Base-by-base conservation (phyloP, 768 basidiomycete genomes). In the Naganishia onofrii region DNA sequence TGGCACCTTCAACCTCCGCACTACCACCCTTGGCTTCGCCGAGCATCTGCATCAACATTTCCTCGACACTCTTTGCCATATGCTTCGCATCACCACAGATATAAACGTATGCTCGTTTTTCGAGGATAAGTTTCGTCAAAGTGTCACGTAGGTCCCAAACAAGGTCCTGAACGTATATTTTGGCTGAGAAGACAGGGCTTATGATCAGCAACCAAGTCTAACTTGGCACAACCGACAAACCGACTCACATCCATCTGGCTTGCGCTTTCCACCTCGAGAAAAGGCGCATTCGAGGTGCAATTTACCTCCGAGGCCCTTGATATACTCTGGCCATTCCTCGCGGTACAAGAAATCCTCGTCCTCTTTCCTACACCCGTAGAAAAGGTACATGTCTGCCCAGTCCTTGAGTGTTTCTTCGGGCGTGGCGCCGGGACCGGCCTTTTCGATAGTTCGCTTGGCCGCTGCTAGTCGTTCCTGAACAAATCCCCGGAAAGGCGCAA, bases 401-500 rank as follows among this genome's bases (percentile, higher is more conserved):
- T 97, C 94, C 15, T 87, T 87, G 72, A 99, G 88, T 12, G 65
- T 57, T 36, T 65, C 36, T 44, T 68, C 60, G 0, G 71, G 57
- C 8, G 55, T 71, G 7, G 91, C 94, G 70, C 94, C 91, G 10
- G 89, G 86, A 9, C 95, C 95, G 76, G 94, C 94, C 86, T 97
- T 97, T 76, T 94, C 94, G 67, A 93, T 85, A 0, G 93, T 91
- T 71, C 93, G 92, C 71, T 91, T 90, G 15, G 94, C 96, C 36
- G 98, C 88, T 12, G 93, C 93, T 52, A 99, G 89, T 74, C 96
- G 92, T 80, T 99, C 96, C 82, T 99, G 96, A 10, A 98, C 87
- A 82, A 99, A 99, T 1, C 95, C 96, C 71, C 96, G 91, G 91
- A 99, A 99, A 10, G 96, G 96, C 55, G 96, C 96, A 68, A 99